Percentiles rank a stretch among this genome's conserved stretches.
Evolutionary conservation across 2,329 filamentous ascomycete species (phyloP).

Genomic region (Dothideomycetes sp.): DNA sequence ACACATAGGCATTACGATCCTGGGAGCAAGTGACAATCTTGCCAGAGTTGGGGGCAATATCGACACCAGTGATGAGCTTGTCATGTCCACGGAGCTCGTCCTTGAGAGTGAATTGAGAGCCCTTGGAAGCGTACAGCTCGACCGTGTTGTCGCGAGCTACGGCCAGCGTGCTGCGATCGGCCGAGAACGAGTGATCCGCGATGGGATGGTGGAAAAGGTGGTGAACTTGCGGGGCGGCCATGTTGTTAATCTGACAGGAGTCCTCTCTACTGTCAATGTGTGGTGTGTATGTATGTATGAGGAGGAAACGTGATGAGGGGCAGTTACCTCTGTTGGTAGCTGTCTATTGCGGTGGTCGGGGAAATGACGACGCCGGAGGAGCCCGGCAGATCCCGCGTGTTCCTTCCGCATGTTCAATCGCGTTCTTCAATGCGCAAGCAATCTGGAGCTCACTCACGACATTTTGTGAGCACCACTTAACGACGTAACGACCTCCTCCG

Average conservation of each 20-base stretch:
- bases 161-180: conserved; percentile 78
- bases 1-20: conserved; percentile 95
- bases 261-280: conserved; percentile 87
- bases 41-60: conserved; percentile 83
- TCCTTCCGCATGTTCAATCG: too few relatives aligned
- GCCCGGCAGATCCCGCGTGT: too few relatives aligned
- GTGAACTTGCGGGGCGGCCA: conserved; percentile 84
- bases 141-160: conserved; percentile 85
- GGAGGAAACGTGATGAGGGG: not conserved
- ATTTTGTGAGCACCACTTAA: too few relatives aligned
- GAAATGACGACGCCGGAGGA: conserved; percentile 9
- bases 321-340: conserved; percentile 1
- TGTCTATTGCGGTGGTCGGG: not conserved
- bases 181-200: conserved; percentile 95
- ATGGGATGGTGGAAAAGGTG: conserved; percentile 96
- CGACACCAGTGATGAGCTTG: conserved; percentile 91
- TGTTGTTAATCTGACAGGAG: conserved; percentile 65
- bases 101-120: conserved; percentile 69
- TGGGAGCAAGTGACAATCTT: conserved; percentile 97
- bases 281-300: conserved; percentile 5
- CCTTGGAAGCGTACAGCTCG: conserved; percentile 72
- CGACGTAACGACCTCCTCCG: not conserved
- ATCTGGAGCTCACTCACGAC: too few relatives aligned
- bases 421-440: too few relatives aligned
- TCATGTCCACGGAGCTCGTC: conserved; percentile 95